Evolutionary conservation across 441 rosid genomes (phyloP).

Genomic region (Raphanus hybrid): DNA sequence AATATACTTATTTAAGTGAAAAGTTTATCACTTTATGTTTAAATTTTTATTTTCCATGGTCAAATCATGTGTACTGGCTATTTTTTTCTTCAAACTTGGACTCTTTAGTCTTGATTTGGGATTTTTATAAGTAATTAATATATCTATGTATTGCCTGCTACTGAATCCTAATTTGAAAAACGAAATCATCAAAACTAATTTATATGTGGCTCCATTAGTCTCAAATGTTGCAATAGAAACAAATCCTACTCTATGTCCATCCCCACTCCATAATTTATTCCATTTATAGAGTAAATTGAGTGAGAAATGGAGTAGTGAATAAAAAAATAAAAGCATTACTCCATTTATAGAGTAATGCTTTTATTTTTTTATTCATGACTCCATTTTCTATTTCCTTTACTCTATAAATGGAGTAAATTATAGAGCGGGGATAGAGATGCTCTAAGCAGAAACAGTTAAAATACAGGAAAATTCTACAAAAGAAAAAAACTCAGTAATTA

Average conservation of each 20-base stretch:
- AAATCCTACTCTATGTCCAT: neutral
- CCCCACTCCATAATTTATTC: too few species aligned
- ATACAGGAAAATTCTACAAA: too few species aligned
- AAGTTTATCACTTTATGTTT: conserved; percentile 9
- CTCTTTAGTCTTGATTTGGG: conserved; percentile 21
- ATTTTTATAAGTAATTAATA: neutral
- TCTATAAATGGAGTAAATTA: too few species aligned
- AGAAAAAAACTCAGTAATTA: too few species aligned
- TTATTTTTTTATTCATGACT: too few species aligned
- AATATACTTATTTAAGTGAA: neutral
- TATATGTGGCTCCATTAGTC: neutral
- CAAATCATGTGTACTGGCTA: conserved; percentile 36
- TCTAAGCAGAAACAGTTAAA: too few species aligned
- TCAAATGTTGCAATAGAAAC: neutral
- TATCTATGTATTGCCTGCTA: neutral
- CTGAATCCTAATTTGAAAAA: neutral
- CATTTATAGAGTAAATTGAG: too few species aligned
- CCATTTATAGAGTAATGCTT: too few species aligned
- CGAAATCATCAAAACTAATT: neutral
- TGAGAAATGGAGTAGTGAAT: too few species aligned
- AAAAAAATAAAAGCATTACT: too few species aligned
- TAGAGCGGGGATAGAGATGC: too few species aligned
- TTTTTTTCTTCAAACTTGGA: conserved; percentile 5
- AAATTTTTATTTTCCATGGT: conserved; percentile 10
- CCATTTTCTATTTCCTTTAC: too few species aligned